Conservation (phyloP, 2,329 filamentous ascomycete species). For the Ophiosphaerella narmari region DNA sequence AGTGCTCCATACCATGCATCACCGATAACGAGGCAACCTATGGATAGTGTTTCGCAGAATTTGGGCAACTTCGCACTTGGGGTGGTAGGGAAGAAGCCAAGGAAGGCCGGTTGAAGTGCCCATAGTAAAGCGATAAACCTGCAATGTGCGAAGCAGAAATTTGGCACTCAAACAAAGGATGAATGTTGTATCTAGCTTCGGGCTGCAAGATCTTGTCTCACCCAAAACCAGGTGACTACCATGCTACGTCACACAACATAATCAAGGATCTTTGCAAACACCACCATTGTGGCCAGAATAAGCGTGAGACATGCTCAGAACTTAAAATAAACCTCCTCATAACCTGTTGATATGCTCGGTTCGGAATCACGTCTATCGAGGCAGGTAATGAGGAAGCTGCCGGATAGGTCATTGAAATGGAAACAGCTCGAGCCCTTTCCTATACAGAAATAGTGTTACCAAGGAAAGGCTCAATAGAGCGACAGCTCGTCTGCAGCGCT, state of each 20-base stretch:
- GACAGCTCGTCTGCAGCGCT: background rate
- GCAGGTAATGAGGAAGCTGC: too few species aligned
- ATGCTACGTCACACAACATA: background rate
- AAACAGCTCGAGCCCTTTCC: background rate
- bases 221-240: background rate
- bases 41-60: conserved; percentile 23
- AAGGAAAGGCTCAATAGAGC: background rate
- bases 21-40: conserved; percentile 39
- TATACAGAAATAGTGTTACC: background rate
- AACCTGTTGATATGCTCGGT: too few species aligned
- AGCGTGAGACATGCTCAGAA: background rate
- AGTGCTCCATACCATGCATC: conserved; percentile 34
- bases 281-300: background rate
- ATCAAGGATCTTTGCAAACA: background rate
- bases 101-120: conserved; percentile 16
- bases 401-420: background rate
- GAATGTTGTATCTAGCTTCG: background rate
- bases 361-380: too few species aligned
- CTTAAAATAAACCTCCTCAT: background rate
- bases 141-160: conserved; percentile 4
- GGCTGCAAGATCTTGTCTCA: background rate
- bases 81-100: conserved; percentile 32
- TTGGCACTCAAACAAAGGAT: background rate
- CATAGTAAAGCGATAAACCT: conserved; percentile 16
- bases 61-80: conserved; percentile 36